Percentiles rank a stretch among this genome's conserved stretches.
Conservation (phyloP, 306 rosid species). For the Casuarina equisetifolia region DNA sequence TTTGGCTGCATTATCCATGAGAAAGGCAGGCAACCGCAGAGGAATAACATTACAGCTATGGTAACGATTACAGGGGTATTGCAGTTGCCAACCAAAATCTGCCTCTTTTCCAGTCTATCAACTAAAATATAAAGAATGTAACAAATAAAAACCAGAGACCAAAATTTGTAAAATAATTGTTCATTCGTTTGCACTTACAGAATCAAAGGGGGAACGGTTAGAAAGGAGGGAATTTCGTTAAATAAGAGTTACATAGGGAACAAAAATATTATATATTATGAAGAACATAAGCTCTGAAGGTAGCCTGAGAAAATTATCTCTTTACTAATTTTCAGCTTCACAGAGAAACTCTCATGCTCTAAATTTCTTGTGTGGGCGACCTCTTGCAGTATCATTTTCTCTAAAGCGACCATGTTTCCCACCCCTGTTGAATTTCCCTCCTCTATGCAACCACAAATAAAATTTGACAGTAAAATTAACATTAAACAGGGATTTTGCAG, state of each 20-base stretch:
- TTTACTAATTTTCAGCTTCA: not conserved
- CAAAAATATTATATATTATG: not conserved
- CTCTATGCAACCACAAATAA: conserved; percentile 43
- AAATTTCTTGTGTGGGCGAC: conserved; percentile 64
- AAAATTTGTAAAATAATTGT: not conserved
- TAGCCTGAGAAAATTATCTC: conserved; percentile 21
- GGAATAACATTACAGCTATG: no score
- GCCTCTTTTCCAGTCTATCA: no score
- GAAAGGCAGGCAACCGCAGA: no score
- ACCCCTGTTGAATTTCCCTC: conserved; percentile 68
- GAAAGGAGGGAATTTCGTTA: not conserved
- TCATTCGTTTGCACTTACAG: not conserved
- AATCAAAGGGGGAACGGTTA: not conserved
- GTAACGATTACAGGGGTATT: no score
- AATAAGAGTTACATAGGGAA: conserved; percentile 5
- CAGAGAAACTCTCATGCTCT: conserved; percentile 23
- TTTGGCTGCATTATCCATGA: no score
- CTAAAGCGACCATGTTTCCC: conserved; percentile 66
- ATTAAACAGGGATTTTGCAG: not conserved
- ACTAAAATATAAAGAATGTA: not conserved
- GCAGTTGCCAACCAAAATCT: no score
- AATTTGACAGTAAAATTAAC: not conserved
- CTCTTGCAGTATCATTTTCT: conserved; percentile 37
- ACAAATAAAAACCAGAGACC: not conserved
- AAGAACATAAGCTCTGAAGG: not conserved